These are phyloP conservation scores for Alopecurus myosuroides DNA, from an alignment of 176 grass and related monocot genomes.

Conservation along the genomic window DNA sequence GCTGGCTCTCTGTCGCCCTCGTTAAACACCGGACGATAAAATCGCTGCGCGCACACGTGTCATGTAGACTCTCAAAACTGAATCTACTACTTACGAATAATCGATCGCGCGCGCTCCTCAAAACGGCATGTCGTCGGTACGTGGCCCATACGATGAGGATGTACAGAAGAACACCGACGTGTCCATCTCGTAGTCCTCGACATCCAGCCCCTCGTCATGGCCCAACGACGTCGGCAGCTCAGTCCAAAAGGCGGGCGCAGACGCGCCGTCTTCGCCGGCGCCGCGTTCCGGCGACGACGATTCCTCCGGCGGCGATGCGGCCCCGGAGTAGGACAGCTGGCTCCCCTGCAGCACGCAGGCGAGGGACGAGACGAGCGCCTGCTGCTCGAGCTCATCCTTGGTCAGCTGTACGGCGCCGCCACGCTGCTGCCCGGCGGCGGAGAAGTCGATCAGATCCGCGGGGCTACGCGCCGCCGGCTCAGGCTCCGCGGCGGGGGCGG, in stretches of 20 bases:
- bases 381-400: slow-evolving; percentile 37
- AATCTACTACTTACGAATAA: neutral
- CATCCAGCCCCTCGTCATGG: slow-evolving; percentile 6
- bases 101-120: neutral
- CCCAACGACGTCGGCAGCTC: neutral
- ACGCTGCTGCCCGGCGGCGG: neutral
- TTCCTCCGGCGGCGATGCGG: neutral
- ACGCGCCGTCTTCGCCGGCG: neutral
- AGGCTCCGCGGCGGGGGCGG: neutral
- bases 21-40: neutral
- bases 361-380: slow-evolving; percentile 39
- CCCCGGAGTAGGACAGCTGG: neutral
- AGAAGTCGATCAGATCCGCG: neutral
- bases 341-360: slow-evolving; percentile 31
- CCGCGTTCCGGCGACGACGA: neutral
- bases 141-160: neutral
- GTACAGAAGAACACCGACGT: neutral
- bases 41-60: neutral
- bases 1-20: neutral
- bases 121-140: neutral
- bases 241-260: neutral
- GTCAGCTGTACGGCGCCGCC: neutral
- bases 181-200: slow-evolving; percentile 43
- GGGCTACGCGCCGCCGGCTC: neutral
- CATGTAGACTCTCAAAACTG: neutral